phyloP scores from a whole-genome alignment of 805 yeast genomes.

The Hemisphaericaspora nanyangensis region DNA sequence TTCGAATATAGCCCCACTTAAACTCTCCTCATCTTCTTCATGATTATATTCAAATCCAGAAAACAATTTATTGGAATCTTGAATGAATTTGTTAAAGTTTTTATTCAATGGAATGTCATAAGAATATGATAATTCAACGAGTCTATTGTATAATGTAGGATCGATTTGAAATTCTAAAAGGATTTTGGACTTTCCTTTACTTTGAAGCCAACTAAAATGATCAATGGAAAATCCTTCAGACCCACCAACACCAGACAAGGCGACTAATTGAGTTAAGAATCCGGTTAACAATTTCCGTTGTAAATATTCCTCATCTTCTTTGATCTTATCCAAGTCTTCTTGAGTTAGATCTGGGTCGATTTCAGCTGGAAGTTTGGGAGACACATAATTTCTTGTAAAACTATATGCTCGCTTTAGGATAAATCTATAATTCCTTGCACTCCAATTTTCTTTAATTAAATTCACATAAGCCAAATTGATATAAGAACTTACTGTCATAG shows the following conservation, averaged over 20 bases:
- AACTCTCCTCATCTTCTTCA: conserved; percentile 14
- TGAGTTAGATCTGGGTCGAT: conserved; percentile 36
- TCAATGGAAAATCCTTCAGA: conserved; percentile 21
- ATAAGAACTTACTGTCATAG: conserved; percentile 61
- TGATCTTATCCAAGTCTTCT: conserved; percentile 35
- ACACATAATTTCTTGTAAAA: conserved; percentile 49
- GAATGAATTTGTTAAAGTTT: conserved; percentile 32
- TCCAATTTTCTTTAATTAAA: conserved; percentile 3
- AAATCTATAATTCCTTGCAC: conserved; percentile 33
- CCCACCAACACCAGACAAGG: conserved; percentile 21
- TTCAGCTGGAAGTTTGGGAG: conserved; percentile 38
- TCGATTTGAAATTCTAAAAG: conserved; percentile 6
- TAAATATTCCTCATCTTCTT: conserved; percentile 55
- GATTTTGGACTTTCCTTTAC: conserved; percentile 4
- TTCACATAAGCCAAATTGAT: conserved; percentile 37
- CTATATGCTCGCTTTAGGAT: conserved; percentile 57
- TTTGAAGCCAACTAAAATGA: conserved; percentile 19
- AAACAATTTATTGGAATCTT: conserved; percentile 42
- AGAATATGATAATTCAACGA: conserved; percentile 47
- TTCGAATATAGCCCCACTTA: conserved; percentile 38
- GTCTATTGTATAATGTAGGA: conserved; percentile 17
- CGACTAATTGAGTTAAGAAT: conserved; percentile 52
- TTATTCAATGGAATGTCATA: conserved; percentile 60
- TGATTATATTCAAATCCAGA: conserved; percentile 17
- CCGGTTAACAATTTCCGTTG: conserved; percentile 66